phyloP scores from a whole-genome alignment of 176 grass and related monocot genomes.

The Triticum aestivum region DNA sequence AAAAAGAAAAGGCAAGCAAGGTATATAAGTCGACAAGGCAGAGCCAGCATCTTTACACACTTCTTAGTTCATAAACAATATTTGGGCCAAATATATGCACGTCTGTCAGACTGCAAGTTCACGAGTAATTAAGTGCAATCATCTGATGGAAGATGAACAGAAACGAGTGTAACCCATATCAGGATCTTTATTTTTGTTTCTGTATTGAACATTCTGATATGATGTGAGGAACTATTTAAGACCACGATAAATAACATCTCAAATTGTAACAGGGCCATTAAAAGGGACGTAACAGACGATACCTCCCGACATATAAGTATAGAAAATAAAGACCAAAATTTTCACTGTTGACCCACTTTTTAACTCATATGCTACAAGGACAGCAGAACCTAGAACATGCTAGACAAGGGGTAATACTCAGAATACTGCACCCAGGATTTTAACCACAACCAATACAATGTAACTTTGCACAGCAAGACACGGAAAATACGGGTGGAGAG shows the following conservation, averaged over 20 bases:
- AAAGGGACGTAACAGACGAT: not conserved
- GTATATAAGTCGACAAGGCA: not conserved
- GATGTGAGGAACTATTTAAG: not conserved
- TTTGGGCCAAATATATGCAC: not conserved
- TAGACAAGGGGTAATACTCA: slow-evolving; percentile 27
- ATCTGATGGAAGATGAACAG: not conserved
- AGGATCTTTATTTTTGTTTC: not conserved
- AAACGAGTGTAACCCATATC: not conserved
- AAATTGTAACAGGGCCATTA: slow-evolving; percentile 29
- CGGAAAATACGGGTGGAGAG: not conserved
- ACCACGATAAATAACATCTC: slow-evolving; percentile 1
- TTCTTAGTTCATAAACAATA: not conserved
- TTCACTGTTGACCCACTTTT: slow-evolving; percentile 36
- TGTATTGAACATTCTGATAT: not conserved
- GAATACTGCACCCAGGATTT: slow-evolving; percentile 31
- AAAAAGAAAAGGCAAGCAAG: not conserved
- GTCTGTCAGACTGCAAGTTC: not conserved
- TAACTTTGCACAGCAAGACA: slow-evolving; percentile 50
- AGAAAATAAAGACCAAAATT: slow-evolving; percentile 43
- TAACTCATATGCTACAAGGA: slow-evolving; percentile 53
- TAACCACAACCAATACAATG: slow-evolving; percentile 37
- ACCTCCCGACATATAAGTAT: slow-evolving; percentile 27
- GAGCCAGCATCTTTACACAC: not conserved
- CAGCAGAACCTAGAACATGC: slow-evolving; percentile 38
- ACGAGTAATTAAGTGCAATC: not conserved